phyloP scores from a whole-genome alignment of 768 basidiomycete species.

The Lanmaoa pseudosensibilis region DNA sequence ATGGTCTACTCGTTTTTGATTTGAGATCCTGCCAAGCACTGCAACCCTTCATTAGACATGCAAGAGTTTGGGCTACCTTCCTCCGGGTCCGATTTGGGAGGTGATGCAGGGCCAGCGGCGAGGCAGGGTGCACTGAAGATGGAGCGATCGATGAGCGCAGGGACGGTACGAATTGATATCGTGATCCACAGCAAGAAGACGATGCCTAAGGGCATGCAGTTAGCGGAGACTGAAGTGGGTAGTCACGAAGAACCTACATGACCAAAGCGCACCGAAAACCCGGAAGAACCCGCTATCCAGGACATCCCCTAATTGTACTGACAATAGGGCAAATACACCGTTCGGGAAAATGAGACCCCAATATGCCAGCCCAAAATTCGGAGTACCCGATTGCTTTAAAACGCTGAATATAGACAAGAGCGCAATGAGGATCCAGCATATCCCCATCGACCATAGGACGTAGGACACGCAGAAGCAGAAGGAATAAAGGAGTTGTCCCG shows the following conservation, averaged over 20 bases:
- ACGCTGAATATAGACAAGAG: constrained; percentile 40
- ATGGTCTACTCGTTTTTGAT: neutral
- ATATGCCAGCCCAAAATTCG: constrained; percentile 48
- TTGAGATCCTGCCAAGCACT: neutral
- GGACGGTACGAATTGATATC: constrained; percentile 43
- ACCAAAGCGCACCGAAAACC: constrained; percentile 54
- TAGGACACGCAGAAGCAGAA: constrained; percentile 48
- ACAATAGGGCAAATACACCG: constrained; percentile 50
- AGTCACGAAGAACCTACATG: constrained; percentile 36
- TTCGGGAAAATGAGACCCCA: constrained; percentile 61
- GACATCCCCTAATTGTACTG: constrained; percentile 48
- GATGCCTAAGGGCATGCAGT: constrained; percentile 30
- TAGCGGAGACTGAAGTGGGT: neutral
- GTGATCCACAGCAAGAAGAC: constrained; percentile 44
- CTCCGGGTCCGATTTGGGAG: constrained; percentile 11
- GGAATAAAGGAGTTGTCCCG: constrained; percentile 44
- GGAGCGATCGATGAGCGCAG: constrained; percentile 45
- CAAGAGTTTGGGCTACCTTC: neutral
- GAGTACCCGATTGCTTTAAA: constrained; percentile 26
- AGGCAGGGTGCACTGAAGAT: constrained; percentile 50
- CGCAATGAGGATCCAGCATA: constrained; percentile 50
- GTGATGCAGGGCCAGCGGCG: constrained; percentile 16
- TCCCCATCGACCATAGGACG: constrained; percentile 54
- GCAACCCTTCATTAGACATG: neutral
- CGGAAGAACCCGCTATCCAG: constrained; percentile 52